A percentile compares a stretch with the other conserved stretches of the same genome.
These are phyloP conservation scores for Hyaloperonospora brassicae DNA, from an alignment of 352 stramenopile genomes.

Conservation along the genomic window DNA sequence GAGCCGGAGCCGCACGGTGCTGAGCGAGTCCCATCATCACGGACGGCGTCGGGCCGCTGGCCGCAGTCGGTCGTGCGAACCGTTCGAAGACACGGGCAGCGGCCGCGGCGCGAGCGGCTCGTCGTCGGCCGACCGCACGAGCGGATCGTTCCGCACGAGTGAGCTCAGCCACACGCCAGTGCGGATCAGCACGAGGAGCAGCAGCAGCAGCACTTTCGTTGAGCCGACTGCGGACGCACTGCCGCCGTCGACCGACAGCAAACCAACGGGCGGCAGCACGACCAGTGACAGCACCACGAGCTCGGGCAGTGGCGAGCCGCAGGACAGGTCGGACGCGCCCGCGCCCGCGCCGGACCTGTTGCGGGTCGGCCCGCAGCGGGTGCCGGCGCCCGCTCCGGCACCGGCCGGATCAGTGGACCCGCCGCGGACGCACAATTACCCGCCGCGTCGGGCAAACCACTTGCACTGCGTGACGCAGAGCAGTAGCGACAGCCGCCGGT, in stretches of 20 bases:
- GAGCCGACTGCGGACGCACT: constrained; percentile 22
- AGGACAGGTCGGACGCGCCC: constrained; percentile 12
- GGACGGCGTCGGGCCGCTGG: constrained; percentile 10
- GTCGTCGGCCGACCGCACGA: constrained; percentile 30
- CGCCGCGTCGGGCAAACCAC: constrained; percentile 20
- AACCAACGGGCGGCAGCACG: constrained; percentile 16
- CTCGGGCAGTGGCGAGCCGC: constrained; percentile 15
- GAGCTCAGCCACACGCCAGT: constrained; percentile 23
- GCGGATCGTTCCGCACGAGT: constrained; percentile 22
- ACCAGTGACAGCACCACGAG: constrained; percentile 23
- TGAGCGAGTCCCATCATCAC: too few species aligned
- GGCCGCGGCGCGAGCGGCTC: constrained; percentile 26
- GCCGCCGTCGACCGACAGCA: constrained; percentile 10
- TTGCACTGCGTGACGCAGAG: constrained; percentile 10
- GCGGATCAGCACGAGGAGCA: constrained; percentile 18
- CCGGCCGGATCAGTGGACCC: constrained; percentile 16
- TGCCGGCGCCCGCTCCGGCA: constrained; percentile 22
- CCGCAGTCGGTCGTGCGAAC: constrained; percentile 20
- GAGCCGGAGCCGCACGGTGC: constrained; percentile 18
- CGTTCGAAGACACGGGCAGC: constrained; percentile 17
- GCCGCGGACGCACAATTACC: constrained; percentile 18
- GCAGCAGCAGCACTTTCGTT: constrained; percentile 24
- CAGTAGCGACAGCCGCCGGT: constrained; percentile 10
- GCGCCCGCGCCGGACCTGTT: constrained; percentile 18
- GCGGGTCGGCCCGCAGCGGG: constrained; percentile 20